A percentile compares a stretch with the other conserved stretches of the same genome.
Evolutionary conservation across 345 rosid genomes (phyloP).

Genomic region (Toxicodendron radicans): DNA sequence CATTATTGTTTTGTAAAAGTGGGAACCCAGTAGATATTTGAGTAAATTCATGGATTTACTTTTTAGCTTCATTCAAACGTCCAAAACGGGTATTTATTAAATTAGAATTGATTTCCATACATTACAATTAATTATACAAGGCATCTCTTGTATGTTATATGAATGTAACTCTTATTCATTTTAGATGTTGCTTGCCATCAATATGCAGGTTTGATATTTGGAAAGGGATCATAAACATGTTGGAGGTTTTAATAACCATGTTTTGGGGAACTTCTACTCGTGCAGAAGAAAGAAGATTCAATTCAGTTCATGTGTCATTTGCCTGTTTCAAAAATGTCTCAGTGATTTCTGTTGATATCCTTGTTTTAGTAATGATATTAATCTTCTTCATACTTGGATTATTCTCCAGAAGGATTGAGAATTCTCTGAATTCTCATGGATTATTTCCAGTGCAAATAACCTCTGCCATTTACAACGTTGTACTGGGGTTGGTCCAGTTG

Average conservation of each 20-base stretch:
- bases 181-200: background rate
- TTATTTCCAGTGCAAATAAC: conserved; percentile 18
- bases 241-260: conserved; percentile 27
- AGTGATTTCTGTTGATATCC: conserved; percentile 29
- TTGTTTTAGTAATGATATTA: conserved; percentile 26
- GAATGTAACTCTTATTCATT: no score
- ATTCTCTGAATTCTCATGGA: background rate
- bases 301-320: conserved; percentile 15
- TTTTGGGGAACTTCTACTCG: conserved; percentile 27
- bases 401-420: conserved; percentile 16
- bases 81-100: no score
- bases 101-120: no score
- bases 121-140: no score
- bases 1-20: no score
- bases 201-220: background rate
- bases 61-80: no score
- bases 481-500: conserved; percentile 35
- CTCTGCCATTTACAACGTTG: conserved; percentile 29
- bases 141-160: no score
- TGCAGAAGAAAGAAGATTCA: conserved; percentile 12
- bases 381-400: conserved; percentile 19
- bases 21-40: no score
- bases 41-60: no score
- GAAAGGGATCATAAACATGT: no score
- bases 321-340: conserved; percentile 29